Evolutionary conservation across 108 stramenopile species (phyloP).

Genomic region (Stephanodiscus triporus): DNA sequence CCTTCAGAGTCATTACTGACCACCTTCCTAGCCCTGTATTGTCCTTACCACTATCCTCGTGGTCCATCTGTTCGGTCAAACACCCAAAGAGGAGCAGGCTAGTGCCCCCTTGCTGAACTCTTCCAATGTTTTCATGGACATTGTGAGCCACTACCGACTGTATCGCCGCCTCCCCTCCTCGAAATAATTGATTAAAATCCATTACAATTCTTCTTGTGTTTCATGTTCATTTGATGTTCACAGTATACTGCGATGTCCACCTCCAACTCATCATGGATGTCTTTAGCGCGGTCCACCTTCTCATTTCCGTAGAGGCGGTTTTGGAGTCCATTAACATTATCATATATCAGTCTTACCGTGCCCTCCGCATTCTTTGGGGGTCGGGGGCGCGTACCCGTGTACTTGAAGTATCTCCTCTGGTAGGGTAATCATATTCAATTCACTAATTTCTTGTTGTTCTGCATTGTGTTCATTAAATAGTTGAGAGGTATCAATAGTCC

Average conservation of each 20-base stretch:
- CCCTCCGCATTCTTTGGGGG: slow-evolving; percentile 5
- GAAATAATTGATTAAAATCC: slow-evolving; percentile 14
- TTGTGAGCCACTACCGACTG: slow-evolving; percentile 2
- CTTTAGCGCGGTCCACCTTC: neutral
- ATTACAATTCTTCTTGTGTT: slow-evolving; percentile 4
- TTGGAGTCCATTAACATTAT: neutral
- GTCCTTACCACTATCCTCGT: neutral
- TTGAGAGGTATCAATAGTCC: neutral
- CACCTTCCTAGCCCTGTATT: slow-evolving; percentile 3
- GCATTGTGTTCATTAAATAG: neutral
- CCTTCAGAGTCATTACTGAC: slow-evolving; percentile 7
- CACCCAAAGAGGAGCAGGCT: neutral
- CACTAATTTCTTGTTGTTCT: neutral
- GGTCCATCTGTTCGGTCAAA: slow-evolving; percentile 1
- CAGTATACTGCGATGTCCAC: slow-evolving; percentile 3
- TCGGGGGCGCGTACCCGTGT: neutral
- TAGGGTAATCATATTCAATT: neutral
- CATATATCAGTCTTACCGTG: neutral
- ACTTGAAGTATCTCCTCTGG: neutral
- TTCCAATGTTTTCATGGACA: slow-evolving; percentile 10
- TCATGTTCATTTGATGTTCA: slow-evolving; percentile 21
- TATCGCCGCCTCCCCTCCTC: slow-evolving; percentile 11
- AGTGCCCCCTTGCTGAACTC: slow-evolving; percentile 18
- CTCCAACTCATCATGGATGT: slow-evolving; percentile 4
- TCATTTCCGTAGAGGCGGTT: neutral